Evolutionary conservation across 2,329 filamentous ascomycete genomes (phyloP), one percentile per base, ranked within the genome.

Genomic region (Ascochyta viciae-villosae): DNA sequence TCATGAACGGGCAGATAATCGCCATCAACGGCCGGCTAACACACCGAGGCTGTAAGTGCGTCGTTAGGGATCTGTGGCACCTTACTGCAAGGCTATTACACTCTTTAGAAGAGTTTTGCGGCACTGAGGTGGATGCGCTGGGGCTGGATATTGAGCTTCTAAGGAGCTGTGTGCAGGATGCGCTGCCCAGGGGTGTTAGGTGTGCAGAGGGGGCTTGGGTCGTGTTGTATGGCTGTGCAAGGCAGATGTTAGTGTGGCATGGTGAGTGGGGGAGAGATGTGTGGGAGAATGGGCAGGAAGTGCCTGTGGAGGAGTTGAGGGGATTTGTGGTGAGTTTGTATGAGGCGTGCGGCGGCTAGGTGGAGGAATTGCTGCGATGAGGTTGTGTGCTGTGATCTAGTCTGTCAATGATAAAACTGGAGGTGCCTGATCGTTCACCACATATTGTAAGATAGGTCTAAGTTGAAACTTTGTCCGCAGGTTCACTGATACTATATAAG

Each of bases 21-120:
- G 58, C 48, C 1, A 10, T 53, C 1, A 38, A 58, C 16, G 46
- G 44, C 8, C n/a, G n/a, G 7, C 24, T 55, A 6, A 61, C 29
- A 3, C 39, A 1, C 1, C 37, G 38, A 8, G 48, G 50, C 9
- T 57, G 50, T 22, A n/a, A 27, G 7, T 15, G 33, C 9, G n/a
- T 59, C 2, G 29, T 58, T 6, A 15, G 44, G 8, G 23, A 47
- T 12, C 23, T 61, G 2, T 60, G 53, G 47, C 24, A 46, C 44
- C 26, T 43, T 12, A 59, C 42, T 15, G 33, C 34, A 6, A 4
- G 26, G 22, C 6, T 22, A 16, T 9, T 51, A 10, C 23, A 10
- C 7, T 38, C 31, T 19, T 2, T 38, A 1, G 43, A 46, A 8
- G 22, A 13, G 3, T 43, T 50, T 12, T 22, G 22, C n/a, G 12